A percentile compares a stretch with the other conserved stretches of the same genome.
Conservation (phyloP, 495 filamentous ascomycete species). For the Hyphodiscus hymeniophilus region DNA sequence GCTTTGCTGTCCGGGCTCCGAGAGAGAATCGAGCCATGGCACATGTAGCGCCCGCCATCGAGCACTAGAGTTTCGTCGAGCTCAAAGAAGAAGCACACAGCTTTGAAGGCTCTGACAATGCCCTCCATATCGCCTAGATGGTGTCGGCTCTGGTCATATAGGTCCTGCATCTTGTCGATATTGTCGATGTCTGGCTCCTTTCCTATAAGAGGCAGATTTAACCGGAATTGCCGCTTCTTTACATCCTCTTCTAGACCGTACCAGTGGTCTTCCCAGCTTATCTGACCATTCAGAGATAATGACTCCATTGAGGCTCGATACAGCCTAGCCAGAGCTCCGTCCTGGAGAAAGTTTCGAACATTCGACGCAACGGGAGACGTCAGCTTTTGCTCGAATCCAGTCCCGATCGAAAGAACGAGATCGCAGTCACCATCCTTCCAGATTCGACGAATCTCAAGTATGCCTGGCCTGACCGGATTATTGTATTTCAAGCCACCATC, state of each 20-base stretch:
- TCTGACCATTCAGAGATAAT: constrained; percentile 14
- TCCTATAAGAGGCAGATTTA: constrained; percentile 11
- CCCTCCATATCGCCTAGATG: constrained; percentile 13
- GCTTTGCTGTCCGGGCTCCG: constrained; percentile 12
- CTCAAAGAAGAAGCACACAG: constrained; percentile 18
- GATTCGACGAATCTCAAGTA: constrained; percentile 9
- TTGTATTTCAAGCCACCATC: constrained; percentile 18
- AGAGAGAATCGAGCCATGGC: constrained; percentile 14
- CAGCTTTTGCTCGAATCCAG: constrained; percentile 12
- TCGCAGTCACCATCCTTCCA: constrained; percentile 12
- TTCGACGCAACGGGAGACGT: constrained; percentile 9
- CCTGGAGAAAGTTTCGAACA: constrained; percentile 12
- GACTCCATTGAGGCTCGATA: constrained; percentile 16
- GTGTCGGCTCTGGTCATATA: constrained; percentile 5
- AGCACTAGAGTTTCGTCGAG: constrained; percentile 8
- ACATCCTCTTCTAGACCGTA: constrained; percentile 11
- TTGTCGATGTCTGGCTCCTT: constrained; percentile 14
- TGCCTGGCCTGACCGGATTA: constrained; percentile 9
- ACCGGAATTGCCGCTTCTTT: constrained; percentile 14
- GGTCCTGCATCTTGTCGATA: constrained; percentile 12
- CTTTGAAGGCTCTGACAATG: constrained; percentile 14
- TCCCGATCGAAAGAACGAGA: constrained; percentile 13
- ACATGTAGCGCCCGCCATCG: constrained; percentile 5
- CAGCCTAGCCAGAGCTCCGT: constrained; percentile 11
- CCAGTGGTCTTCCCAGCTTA: constrained; percentile 16